Conservation (phyloP, 345 rosid species). For the Cardamine chenopodiifolia region DNA sequence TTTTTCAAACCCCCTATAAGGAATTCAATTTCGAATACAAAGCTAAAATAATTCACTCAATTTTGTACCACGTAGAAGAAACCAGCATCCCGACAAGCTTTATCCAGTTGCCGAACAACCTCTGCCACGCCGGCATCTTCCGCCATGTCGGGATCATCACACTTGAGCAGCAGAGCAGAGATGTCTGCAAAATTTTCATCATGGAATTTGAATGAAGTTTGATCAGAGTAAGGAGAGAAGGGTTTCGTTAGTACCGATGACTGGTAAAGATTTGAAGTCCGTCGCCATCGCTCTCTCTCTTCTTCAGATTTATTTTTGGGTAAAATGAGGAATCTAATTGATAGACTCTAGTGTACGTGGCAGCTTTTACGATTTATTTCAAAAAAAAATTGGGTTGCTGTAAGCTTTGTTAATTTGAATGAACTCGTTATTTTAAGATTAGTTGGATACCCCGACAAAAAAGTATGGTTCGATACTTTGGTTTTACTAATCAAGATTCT, state of each 20-base stretch:
- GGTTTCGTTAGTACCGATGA: conserved; percentile 51
- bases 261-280: conserved; percentile 63
- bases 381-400: too few relatives aligned
- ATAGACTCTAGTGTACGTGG: not conserved
- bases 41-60: not conserved
- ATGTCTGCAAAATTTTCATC: conserved; percentile 50
- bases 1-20: not conserved
- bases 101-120: conserved; percentile 67
- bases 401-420: too few relatives aligned
- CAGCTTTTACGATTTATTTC: too few relatives aligned
- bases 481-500: too few relatives aligned
- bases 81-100: conserved; percentile 83
- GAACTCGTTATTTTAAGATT: too few relatives aligned
- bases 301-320: not conserved
- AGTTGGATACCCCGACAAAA: too few relatives aligned
- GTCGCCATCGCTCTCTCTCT: conserved; percentile 48
- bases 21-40: not conserved
- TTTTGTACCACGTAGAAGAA: conserved; percentile 83
- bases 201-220: conserved; percentile 13
- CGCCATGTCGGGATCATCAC: conserved; percentile 63
- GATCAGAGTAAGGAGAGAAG: not conserved
- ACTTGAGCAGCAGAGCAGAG: conserved; percentile 57
- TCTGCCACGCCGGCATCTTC: conserved; percentile 57
- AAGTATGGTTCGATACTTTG: too few relatives aligned
- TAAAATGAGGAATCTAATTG: not conserved